These are phyloP conservation scores for Coleophoma cylindrospora DNA, from an alignment of 2,329 filamentous ascomycete species.

Conservation along the genomic window DNA sequence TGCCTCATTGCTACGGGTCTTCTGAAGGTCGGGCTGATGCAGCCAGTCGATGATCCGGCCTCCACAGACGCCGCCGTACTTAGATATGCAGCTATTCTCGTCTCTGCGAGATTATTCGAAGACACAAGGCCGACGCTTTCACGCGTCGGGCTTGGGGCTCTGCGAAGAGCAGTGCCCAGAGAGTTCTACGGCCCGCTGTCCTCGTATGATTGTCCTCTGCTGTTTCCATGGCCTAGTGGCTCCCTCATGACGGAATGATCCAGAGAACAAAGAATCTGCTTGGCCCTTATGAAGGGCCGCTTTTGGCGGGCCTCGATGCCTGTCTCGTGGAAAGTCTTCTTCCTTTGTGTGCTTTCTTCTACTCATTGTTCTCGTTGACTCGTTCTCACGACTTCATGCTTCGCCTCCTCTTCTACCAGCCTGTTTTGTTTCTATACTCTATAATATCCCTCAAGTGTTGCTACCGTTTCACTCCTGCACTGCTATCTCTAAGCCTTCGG, in stretches of 20 bases:
- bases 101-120: slow-evolving; percentile 20
- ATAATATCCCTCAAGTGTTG: slow-evolving; percentile 20
- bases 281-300: neutral
- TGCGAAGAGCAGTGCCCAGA: neutral
- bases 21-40: slow-evolving; percentile 7
- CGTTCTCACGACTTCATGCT: slow-evolving; percentile 8
- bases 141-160: slow-evolving; percentile 6
- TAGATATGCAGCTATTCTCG: slow-evolving; percentile 11
- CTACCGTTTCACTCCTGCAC: slow-evolving; percentile 7
- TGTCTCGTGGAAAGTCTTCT: neutral
- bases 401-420: slow-evolving; percentile 3
- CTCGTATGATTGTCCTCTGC: neutral
- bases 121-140: slow-evolving; percentile 19
- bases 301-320: neutral
- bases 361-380: slow-evolving; percentile 18
- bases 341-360: slow-evolving; percentile 22
- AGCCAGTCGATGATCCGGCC: slow-evolving; percentile 13
- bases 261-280: neutral
- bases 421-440: slow-evolving; percentile 33
- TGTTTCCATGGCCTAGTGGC: neutral
- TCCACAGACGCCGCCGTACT: slow-evolving; percentile 15
- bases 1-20: slow-evolving; percentile 13
- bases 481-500: neutral
- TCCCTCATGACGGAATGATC: neutral
- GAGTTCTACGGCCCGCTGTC: neutral